These are phyloP conservation scores for Alisma plantagoaquatica DNA, from an alignment of 106 monocot genomes.

Conservation along the genomic window DNA sequence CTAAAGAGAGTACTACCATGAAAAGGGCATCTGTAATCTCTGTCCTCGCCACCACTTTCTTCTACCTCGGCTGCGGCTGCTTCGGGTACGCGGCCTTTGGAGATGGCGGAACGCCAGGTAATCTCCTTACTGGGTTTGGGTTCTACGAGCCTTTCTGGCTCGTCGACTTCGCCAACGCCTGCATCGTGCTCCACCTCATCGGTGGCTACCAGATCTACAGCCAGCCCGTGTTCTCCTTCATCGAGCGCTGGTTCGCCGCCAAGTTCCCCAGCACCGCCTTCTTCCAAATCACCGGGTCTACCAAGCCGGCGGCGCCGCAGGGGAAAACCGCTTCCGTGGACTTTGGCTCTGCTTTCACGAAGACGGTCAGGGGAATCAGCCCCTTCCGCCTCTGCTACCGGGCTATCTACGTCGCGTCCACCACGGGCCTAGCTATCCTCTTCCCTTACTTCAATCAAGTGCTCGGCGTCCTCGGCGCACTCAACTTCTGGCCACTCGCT, in stretches of 20 bases:
- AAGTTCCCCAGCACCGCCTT: slow-evolving; percentile 35
- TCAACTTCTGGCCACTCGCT: slow-evolving; percentile 72
- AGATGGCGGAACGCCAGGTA: slow-evolving; percentile 68
- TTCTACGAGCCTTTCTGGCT: slow-evolving; percentile 95
- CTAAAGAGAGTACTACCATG: slow-evolving; percentile 74
- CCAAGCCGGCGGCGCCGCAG: no score
- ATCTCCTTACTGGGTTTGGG: slow-evolving; percentile 79
- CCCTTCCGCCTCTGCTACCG: slow-evolving; percentile 48
- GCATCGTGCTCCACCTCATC: slow-evolving; percentile 72
- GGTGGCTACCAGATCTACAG: slow-evolving; percentile 87
- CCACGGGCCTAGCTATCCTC: slow-evolving; percentile 49
- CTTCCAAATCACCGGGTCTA: no score
- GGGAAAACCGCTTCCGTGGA: no score
- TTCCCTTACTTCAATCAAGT: slow-evolving; percentile 92
- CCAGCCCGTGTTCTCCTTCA: slow-evolving; percentile 64
- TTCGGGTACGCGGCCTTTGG: slow-evolving; percentile 96
- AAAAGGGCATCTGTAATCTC: slow-evolving; percentile 64
- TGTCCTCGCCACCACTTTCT: slow-evolving; percentile 65
- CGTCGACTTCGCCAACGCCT: slow-evolving; percentile 77
- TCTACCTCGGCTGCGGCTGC: slow-evolving; percentile 91
- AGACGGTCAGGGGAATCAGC: no score
- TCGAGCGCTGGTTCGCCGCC: slow-evolving; percentile 26
- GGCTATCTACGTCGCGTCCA: slow-evolving; percentile 42
- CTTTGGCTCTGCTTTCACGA: no score
- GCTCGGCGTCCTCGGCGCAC: slow-evolving; percentile 53